phyloP scores from a whole-genome alignment of 2,329 filamentous ascomycete genomes.

The Venturia nashicola region DNA sequence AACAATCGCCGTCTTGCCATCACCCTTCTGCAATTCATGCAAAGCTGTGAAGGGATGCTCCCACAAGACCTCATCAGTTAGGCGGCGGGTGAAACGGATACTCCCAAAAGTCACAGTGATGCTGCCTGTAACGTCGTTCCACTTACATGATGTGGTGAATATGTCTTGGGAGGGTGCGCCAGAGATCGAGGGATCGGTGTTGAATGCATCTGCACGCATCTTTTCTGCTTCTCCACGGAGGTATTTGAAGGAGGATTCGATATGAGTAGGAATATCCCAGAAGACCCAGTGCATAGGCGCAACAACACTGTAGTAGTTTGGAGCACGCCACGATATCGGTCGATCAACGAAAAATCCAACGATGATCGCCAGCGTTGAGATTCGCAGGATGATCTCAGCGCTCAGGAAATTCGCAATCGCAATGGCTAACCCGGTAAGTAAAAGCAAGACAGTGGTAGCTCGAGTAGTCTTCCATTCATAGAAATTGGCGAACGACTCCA shows the following conservation, averaged over 20 bases:
- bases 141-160: background rate
- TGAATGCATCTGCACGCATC: background rate
- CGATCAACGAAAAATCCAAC: constrained; percentile 2
- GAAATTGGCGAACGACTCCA: constrained; percentile 1
- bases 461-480: background rate
- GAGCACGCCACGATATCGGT: background rate
- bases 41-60: background rate
- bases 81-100: background rate
- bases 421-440: background rate
- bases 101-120: background rate
- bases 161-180: background rate
- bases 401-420: background rate
- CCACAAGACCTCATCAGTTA: background rate
- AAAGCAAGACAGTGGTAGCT: background rate
- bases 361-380: background rate
- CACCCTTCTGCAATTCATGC: constrained; percentile 2
- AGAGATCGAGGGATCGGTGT: background rate
- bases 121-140: background rate
- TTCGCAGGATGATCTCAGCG: background rate
- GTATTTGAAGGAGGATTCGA: constrained; percentile 3
- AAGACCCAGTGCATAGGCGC: constrained; percentile 6
- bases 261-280: constrained; percentile 1
- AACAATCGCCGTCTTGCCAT: constrained; percentile 1
- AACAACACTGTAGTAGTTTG: background rate
- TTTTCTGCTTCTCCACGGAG: background rate